Evolutionary conservation across 225 moss, liverwort and hornwort genomes (phyloP).

Genomic region (Pleurozium schreberi): DNA sequence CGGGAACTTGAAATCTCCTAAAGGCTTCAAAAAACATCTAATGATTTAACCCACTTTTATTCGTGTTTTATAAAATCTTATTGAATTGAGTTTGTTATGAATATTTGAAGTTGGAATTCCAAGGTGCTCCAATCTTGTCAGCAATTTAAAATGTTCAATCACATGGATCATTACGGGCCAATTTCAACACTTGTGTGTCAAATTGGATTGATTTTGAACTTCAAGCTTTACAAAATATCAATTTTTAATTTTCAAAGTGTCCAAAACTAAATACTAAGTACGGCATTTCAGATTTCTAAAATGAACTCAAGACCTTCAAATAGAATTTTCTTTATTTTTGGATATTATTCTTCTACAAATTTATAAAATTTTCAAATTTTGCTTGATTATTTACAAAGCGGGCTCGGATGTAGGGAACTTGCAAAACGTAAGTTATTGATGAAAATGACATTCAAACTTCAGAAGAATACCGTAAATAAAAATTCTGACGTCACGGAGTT

Average conservation of each 20-base stretch:
- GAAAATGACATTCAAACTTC: neutral
- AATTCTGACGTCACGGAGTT: neutral
- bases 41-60: neutral
- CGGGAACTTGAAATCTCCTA: no score
- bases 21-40: no score
- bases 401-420: no score
- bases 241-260: neutral
- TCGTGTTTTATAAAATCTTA: neutral
- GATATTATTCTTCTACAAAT: neutral
- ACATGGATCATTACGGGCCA: no score
- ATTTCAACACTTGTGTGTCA: neutral
- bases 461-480: neutral
- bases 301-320: neutral
- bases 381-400: neutral
- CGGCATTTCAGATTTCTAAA: neutral
- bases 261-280: rapidly evolving
- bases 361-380: neutral
- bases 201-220: neutral
- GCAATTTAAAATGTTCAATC: neutral
- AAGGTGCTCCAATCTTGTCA: neutral
- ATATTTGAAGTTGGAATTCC: neutral
- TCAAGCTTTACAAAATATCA: rapidly evolving
- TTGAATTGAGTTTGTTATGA: neutral
- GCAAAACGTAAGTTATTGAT: neutral
- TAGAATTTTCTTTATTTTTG: neutral